Conservation (phyloP, 805 yeast genomes). For the Candida qinlingensis region DNA sequence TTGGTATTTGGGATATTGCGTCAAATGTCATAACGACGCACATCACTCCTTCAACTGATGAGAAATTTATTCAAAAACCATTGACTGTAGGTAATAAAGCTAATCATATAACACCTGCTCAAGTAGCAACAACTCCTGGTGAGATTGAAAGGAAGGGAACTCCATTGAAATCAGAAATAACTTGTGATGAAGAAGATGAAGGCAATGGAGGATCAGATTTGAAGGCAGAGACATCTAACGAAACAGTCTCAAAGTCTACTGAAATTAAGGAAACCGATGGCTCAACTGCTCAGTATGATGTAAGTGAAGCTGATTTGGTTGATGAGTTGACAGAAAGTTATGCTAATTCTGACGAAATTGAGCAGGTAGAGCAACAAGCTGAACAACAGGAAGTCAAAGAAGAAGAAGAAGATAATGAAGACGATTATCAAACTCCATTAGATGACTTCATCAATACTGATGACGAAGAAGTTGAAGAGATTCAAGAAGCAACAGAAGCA, state of each 20-base stretch:
- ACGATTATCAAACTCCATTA: conserved; percentile 1
- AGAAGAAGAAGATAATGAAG: conserved; percentile 9
- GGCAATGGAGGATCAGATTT: too few relatives aligned
- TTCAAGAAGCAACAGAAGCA: background rate
- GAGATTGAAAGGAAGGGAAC: conserved; percentile 3
- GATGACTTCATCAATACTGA: conserved; percentile 1
- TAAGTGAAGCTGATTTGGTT: conserved; percentile 1
- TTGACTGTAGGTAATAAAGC: background rate
- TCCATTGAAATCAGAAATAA: conserved; percentile 2
- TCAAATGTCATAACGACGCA: conserved; percentile 28
- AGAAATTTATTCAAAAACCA: background rate
- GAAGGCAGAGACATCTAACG: background rate
- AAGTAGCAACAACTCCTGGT: background rate
- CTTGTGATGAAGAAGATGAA: conserved; percentile 13
- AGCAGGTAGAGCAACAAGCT: background rate
- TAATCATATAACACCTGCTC: background rate
- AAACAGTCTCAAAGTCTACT: background rate
- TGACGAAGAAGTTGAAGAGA: background rate
- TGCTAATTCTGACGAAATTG: background rate
- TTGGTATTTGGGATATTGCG: conserved; percentile 70
- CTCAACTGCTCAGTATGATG: conserved; percentile 2
- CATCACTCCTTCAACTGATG: conserved; percentile 22
- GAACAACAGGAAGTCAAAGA: conserved; percentile 2
- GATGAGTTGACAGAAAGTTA: conserved; percentile 1
- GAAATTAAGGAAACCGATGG: background rate